Percentiles rank a stretch among this genome's conserved stretches.
Evolutionary conservation across 306 rosid species (phyloP).

Genomic region (Begonia peltatifolia): DNA sequence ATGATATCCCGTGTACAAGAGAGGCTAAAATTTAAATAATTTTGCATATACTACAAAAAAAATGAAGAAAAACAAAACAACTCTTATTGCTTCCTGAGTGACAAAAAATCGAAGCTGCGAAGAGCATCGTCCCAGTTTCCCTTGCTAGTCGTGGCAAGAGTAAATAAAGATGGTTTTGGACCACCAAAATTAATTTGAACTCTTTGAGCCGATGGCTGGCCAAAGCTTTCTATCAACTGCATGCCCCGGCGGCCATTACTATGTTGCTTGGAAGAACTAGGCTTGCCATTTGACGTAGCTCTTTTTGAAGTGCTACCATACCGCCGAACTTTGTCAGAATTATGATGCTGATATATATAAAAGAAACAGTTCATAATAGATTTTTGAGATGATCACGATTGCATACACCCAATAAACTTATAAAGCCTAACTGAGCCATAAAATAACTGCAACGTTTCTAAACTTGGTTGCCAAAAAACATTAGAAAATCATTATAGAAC

Average conservation of each 20-base stretch:
- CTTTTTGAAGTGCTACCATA: slow-evolving; percentile 86
- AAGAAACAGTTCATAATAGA: slow-evolving; percentile 5
- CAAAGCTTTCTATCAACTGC: slow-evolving; percentile 12
- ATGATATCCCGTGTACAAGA: no score
- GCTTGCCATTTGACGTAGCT: slow-evolving; percentile 47
- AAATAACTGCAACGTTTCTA: background rate
- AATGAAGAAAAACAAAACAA: no score
- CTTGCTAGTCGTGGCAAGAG: slow-evolving; percentile 32
- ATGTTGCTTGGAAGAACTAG: slow-evolving; percentile 50
- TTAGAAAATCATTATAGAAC: background rate
- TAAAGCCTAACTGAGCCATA: no score
- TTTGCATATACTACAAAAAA: no score
- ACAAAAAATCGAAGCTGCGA: slow-evolving; percentile 70
- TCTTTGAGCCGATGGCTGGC: slow-evolving; percentile 3
- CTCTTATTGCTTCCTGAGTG: slow-evolving; percentile 57
- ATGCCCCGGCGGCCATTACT: slow-evolving; percentile 38
- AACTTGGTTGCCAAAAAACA: background rate
- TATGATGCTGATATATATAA: slow-evolving; percentile 35
- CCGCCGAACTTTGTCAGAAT: slow-evolving; percentile 58
- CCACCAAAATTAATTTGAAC: slow-evolving; percentile 29
- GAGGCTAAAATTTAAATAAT: no score
- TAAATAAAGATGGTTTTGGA: slow-evolving; percentile 28
- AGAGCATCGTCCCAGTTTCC: slow-evolving; percentile 71
- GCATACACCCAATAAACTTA: no score
- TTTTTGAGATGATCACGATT: no score